Conservation (phyloP, 2,329 filamentous ascomycete genomes). For the Chrysosporium queenslandicum region DNA sequence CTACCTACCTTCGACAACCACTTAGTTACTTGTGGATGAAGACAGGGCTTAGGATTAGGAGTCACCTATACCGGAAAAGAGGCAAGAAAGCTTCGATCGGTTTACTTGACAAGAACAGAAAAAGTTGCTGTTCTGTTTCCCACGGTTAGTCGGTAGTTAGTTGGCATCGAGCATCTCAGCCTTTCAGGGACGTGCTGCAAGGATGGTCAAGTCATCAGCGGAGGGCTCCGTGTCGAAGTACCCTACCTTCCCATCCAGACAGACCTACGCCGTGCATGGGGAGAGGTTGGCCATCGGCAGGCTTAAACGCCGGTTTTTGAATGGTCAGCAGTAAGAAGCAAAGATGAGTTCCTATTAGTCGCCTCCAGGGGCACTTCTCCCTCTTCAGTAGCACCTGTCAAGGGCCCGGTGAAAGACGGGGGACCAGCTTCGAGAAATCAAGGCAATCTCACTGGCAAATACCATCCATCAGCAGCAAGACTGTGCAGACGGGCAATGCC, state of each 20-base stretch:
- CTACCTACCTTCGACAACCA: not conserved
- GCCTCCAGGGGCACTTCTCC: not conserved
- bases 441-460: no score
- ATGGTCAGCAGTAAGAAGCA: not conserved
- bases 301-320: conserved; percentile 1
- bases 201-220: not conserved
- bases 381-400: not conserved
- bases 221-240: not conserved
- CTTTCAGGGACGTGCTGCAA: not conserved
- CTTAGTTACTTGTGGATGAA: not conserved
- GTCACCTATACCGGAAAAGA: not conserved
- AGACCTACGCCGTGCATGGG: not conserved
- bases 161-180: no score
- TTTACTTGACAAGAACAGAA: not conserved
- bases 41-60: not conserved
- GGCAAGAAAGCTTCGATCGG: not conserved
- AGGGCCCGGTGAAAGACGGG: no score
- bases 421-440: no score
- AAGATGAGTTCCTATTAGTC: not conserved
- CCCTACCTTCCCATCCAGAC: not conserved
- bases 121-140: no score
- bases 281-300: not conserved
- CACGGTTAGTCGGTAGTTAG: no score
- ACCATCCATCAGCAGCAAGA: no score
- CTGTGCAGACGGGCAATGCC: no score